These are phyloP conservation scores for Wickerhamomyces pijperi DNA, from an alignment of 805 yeast genomes.

Conservation along the genomic window DNA sequence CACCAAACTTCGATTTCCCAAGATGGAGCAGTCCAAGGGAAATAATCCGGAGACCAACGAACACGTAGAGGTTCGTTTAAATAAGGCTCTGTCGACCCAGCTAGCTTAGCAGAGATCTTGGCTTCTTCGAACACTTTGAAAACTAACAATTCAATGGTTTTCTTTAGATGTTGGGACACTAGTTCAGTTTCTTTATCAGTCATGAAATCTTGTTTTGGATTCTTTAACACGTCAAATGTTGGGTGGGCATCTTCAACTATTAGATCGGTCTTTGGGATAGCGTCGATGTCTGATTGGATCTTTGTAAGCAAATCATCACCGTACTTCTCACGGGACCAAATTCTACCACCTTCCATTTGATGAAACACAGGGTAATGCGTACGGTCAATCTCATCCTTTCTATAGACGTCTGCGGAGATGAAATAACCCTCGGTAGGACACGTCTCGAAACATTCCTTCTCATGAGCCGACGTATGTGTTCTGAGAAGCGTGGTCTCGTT, in stretches of 20 bases:
- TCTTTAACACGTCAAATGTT: slow-evolving; percentile 37
- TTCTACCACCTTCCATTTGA: slow-evolving; percentile 93
- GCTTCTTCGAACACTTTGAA: slow-evolving; percentile 74
- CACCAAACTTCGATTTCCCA: slow-evolving; percentile 99
- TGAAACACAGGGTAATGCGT: slow-evolving; percentile 97
- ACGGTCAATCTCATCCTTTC: slow-evolving; percentile 90
- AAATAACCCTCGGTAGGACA: slow-evolving; percentile 75
- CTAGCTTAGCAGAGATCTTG: slow-evolving; percentile 43
- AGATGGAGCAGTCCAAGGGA: slow-evolving; percentile 98
- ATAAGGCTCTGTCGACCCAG: slow-evolving; percentile 50
- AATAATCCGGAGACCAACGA: slow-evolving; percentile 90
- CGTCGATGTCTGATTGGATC: slow-evolving; percentile 46
- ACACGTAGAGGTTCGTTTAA: slow-evolving; percentile 68
- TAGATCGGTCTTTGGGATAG: slow-evolving; percentile 57
- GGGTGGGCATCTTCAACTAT: slow-evolving; percentile 69
- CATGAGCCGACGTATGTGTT: slow-evolving; percentile 97
- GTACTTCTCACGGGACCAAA: slow-evolving; percentile 53
- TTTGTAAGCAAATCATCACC: slow-evolving; percentile 27
- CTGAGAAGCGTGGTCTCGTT: slow-evolving; percentile 64
- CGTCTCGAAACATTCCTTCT: slow-evolving; percentile 65
- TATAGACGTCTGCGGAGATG: slow-evolving; percentile 90
- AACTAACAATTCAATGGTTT: slow-evolving; percentile 76
- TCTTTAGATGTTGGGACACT: slow-evolving; percentile 67
- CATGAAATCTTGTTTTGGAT: slow-evolving; percentile 80
- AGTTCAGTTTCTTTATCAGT: slow-evolving; percentile 55